Conservation (phyloP, 805 yeast genomes). For the Ogataea nonfermentans region DNA sequence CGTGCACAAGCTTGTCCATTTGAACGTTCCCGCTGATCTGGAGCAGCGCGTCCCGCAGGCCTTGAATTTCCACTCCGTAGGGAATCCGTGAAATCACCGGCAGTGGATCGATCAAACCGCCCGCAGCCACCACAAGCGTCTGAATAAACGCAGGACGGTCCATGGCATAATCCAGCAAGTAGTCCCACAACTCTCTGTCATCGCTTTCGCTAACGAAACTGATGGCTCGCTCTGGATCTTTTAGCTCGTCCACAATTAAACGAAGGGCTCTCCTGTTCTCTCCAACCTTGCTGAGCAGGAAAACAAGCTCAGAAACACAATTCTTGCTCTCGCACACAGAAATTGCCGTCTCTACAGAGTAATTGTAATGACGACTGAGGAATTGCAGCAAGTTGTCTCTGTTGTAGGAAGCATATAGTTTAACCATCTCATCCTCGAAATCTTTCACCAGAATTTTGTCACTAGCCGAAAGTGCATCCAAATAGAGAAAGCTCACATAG, state of each 20-base stretch:
- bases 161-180: conserved; percentile 67
- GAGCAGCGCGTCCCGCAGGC: conserved; percentile 57
- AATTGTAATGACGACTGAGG: conserved; percentile 57
- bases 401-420: conserved; percentile 63
- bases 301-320: conserved; percentile 71
- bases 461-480: conserved; percentile 53
- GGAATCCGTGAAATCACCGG: conserved; percentile 68
- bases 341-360: conserved; percentile 71
- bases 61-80: conserved; percentile 57
- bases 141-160: conserved; percentile 73
- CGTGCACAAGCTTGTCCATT: conserved; percentile 49
- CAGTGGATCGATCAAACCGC: conserved; percentile 65
- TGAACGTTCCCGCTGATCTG: conserved; percentile 65
- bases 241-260: conserved; percentile 70
- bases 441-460: conserved; percentile 56
- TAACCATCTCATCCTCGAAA: conserved; percentile 67
- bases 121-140: conserved; percentile 67
- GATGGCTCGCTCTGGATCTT: conserved; percentile 80
- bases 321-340: conserved; percentile 53
- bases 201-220: conserved; percentile 66
- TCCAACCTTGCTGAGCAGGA: conserved; percentile 78
- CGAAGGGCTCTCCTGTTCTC: conserved; percentile 71
- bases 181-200: conserved; percentile 79
- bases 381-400: conserved; percentile 55
- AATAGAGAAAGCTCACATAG: conserved; percentile 59